Evolutionary conservation across 345 rosid genomes (phyloP).

Genomic region (Brassica cretica): DNA sequence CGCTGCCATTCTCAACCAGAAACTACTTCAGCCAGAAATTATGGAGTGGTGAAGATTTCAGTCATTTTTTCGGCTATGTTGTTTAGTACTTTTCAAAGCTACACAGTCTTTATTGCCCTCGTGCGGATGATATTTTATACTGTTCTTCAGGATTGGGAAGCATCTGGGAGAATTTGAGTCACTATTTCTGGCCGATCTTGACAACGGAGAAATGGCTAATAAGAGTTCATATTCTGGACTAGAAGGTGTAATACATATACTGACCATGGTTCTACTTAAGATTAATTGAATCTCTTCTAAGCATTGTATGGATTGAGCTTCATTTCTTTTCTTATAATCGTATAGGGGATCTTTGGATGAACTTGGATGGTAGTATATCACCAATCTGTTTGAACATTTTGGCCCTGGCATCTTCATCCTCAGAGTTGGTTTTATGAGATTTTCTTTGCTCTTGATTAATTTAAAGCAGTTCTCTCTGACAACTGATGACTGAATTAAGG

Average conservation of each 20-base stretch:
- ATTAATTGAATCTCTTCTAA: constrained; percentile 10
- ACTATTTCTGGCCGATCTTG: constrained; percentile 66
- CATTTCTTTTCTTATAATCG: constrained; percentile 26
- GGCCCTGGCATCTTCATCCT: constrained; percentile 62
- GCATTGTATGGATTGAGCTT: constrained; percentile 13
- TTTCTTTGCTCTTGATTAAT: constrained; percentile 21
- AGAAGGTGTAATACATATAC: constrained; percentile 49
- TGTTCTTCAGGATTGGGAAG: constrained; percentile 61
- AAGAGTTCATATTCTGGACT: constrained; percentile 51
- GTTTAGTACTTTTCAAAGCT: constrained; percentile 29
- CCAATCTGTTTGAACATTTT: constrained; percentile 80
- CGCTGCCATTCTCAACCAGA: constrained; percentile 50
- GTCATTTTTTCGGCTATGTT: constrained; percentile 15
- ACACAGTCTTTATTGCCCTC: constrained; percentile 1
- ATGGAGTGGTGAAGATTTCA: constrained; percentile 64
- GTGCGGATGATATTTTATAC: constrained; percentile 6
- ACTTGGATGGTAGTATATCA: constrained; percentile 83
- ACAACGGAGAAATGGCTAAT: constrained; percentile 53
- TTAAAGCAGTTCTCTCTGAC: constrained; percentile 13
- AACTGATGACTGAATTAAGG: constrained; percentile 28
- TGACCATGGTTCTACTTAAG: constrained; percentile 6
- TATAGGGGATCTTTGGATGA: constrained; percentile 91
- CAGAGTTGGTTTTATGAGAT: constrained; percentile 47
- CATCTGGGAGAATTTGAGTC: constrained; percentile 84
- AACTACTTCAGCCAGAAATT: constrained; percentile 64